A percentile compares a stretch with the other conserved stretches of the same genome.
These are phyloP conservation scores for Penicillium glabrum DNA, from an alignment of 2,329 filamentous ascomycete genomes.

Conservation along the genomic window DNA sequence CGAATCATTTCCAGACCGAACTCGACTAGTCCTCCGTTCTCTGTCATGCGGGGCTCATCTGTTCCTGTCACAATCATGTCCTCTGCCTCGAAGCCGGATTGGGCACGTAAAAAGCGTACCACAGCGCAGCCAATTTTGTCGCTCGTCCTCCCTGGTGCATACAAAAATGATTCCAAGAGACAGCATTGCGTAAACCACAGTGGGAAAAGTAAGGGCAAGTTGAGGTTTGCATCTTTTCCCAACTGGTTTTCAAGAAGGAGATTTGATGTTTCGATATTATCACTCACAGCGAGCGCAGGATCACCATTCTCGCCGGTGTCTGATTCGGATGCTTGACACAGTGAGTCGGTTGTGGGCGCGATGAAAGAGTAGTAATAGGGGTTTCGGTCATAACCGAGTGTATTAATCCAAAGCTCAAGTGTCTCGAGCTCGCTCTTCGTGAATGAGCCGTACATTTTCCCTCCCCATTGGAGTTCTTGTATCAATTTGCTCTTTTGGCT, in stretches of 20 bases:
- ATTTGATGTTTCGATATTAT: not conserved
- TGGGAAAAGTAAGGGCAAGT: slow-evolving; percentile 22
- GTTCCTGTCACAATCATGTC: slow-evolving; percentile 4
- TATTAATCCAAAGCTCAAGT: slow-evolving; percentile 43
- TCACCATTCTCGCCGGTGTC: not conserved
- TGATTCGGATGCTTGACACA: not conserved
- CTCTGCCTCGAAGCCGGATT: slow-evolving; percentile 37
- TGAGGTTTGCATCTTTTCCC: not conserved
- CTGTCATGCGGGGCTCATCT: slow-evolving; percentile 4
- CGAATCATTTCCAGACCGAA: slow-evolving; percentile 13
- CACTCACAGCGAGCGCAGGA: too few species aligned
- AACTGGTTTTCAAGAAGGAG: not conserved
- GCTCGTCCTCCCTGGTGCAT: slow-evolving; percentile 36
- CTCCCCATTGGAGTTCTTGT: slow-evolving; percentile 47
- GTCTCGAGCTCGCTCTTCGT: slow-evolving; percentile 43
- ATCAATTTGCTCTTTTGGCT: slow-evolving; percentile 44
- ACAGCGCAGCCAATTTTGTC: slow-evolving; percentile 34
- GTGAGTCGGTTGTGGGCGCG: not conserved
- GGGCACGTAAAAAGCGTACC: slow-evolving; percentile 39
- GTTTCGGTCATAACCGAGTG: slow-evolving; percentile 21
- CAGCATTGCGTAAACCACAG: slow-evolving; percentile 41
- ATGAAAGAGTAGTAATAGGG: slow-evolving; percentile 1
- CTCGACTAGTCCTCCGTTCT: slow-evolving; percentile 1
- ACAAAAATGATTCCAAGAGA: slow-evolving; percentile 40
- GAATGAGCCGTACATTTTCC: slow-evolving; percentile 53